Percentiles rank a stretch among this genome's conserved stretches.
Conservation (phyloP, 805 yeast genomes). For the Myxozyma vanderwaltii region DNA sequence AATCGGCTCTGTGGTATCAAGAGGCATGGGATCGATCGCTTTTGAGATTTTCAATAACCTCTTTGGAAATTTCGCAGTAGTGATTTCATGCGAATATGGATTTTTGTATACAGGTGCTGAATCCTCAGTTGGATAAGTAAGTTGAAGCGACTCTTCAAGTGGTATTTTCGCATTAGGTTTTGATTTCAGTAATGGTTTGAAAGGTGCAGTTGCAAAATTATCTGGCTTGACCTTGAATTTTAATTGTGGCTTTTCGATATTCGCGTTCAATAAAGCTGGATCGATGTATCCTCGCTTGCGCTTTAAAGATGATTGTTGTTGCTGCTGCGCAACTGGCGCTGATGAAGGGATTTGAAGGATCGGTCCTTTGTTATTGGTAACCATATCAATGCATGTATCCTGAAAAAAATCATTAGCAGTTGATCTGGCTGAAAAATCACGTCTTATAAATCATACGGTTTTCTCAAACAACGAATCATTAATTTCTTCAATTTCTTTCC, state of each 20-base stretch:
- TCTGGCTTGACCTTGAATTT: constrained; percentile 61
- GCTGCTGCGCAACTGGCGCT: background rate
- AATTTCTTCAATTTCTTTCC: constrained; percentile 64
- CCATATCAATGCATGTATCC: constrained; percentile 27
- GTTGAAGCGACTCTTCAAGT: constrained; percentile 53
- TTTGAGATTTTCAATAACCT: background rate
- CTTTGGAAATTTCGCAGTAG: constrained; percentile 11
- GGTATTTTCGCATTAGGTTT: constrained; percentile 69
- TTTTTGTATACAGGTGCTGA: constrained; percentile 19
- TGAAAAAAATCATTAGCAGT: constrained; percentile 22
- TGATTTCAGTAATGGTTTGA: constrained; percentile 66
- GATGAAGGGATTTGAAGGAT: background rate
- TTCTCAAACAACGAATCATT: constrained; percentile 76
- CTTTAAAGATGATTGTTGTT: constrained; percentile 47
- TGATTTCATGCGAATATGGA: constrained; percentile 11
- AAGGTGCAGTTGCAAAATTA: constrained; percentile 70
- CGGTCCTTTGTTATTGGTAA: constrained; percentile 45
- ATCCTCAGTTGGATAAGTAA: constrained; percentile 28
- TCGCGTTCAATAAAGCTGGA: constrained; percentile 31
- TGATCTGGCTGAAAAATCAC: constrained; percentile 6
- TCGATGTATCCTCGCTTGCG: constrained; percentile 28
- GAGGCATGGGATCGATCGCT: constrained; percentile 59
- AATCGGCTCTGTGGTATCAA: constrained; percentile 58
- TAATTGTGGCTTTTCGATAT: constrained; percentile 67
- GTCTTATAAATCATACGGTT: constrained; percentile 41